Evolutionary conservation across 176 grass and related monocot species (phyloP).

Genomic region (Oryza nivara): DNA sequence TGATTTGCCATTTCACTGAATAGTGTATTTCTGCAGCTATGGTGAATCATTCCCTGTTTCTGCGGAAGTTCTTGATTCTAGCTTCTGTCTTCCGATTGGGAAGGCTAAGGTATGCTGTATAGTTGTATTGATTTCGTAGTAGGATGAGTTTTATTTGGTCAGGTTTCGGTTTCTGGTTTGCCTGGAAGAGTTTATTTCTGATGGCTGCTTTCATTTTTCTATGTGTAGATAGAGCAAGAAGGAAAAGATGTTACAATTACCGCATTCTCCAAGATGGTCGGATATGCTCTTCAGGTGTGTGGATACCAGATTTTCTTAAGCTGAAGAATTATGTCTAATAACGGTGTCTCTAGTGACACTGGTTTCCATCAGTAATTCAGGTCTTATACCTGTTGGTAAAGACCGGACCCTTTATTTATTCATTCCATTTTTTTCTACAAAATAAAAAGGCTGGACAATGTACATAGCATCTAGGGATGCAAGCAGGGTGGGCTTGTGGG

Average conservation of each 20-base stretch:
- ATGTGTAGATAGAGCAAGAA: conserved; percentile 75
- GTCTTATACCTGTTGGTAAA: not conserved
- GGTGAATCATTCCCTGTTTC: conserved; percentile 92
- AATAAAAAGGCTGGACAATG: not conserved
- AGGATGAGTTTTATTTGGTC: not conserved
- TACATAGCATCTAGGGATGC: not conserved
- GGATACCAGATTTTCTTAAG: conserved; percentile 29
- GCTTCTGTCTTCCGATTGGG: conserved; percentile 90
- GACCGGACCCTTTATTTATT: conserved; percentile 2
- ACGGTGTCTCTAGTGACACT: not conserved
- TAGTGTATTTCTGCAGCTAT: conserved; percentile 66
- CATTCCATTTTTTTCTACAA: not conserved
- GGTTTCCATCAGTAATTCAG: not conserved
- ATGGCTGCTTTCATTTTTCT: not conserved
- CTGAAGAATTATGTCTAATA: conserved; percentile 10
- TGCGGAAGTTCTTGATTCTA: conserved; percentile 94
- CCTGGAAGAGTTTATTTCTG: not conserved
- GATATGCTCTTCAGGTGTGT: conserved; percentile 87
- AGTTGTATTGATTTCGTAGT: not conserved
- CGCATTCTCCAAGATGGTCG: conserved; percentile 98
- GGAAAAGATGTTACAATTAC: conserved; percentile 96
- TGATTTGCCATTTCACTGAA: conserved; percentile 13
- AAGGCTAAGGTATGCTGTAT: conserved; percentile 82
- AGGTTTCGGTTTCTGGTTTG: not conserved
- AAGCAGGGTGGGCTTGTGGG: too few species aligned